Evolutionary conservation across 179 eudicot genomes (phyloP), one percentile per base, ranked within the genome.

Genomic region (Beta macrorhiza): DNA sequence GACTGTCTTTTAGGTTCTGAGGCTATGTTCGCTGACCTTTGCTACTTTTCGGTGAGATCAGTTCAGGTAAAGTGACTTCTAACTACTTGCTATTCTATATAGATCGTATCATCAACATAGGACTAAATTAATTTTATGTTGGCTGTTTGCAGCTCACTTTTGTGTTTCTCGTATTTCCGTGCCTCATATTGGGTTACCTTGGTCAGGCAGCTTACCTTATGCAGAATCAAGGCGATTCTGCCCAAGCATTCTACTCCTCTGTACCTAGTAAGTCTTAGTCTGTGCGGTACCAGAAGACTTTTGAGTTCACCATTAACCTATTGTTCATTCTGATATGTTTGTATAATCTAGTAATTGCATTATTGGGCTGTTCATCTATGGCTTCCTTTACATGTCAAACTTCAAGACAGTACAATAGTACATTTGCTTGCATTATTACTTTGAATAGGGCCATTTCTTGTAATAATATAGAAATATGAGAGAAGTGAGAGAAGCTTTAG

Each of bases 11-110:
- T 91, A 96, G 99, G 99, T 84, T 91, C 99, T 44, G 99, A 96
- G 88, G 99, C 99, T 63, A 96, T 96, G 97, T 96, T 96, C 88
- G 99, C 99, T 82, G 98, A 96, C 85, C 98, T 96, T 79, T 94
- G 97, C 89, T 91, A 92, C 91, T 96, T 96, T 83, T 90, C 99
- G 68, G 97, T 96, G 83, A 91, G 97, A 94, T 91, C 97, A 75
- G 91, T 96, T 82, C 99, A 96, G 98, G 99, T 96, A 85, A 76
- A 85, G 74, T 65, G 80, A 37, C 67, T 73, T 20, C 42, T 71
- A 47, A 47, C 61, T 58, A 17, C 72, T 52, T 78, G 17, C 32
- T 68, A n/a, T 63, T 49, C 22, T 32, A 16, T 56, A 44, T 2
- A 37, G 45, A 11, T 71, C 16, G n/a, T 45, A 25, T 53, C 10